A percentile compares a stretch with the other conserved stretches of the same genome.
phyloP scores from a whole-genome alignment of 208 protist species.

The Sergeia podlipaevii region DNA sequence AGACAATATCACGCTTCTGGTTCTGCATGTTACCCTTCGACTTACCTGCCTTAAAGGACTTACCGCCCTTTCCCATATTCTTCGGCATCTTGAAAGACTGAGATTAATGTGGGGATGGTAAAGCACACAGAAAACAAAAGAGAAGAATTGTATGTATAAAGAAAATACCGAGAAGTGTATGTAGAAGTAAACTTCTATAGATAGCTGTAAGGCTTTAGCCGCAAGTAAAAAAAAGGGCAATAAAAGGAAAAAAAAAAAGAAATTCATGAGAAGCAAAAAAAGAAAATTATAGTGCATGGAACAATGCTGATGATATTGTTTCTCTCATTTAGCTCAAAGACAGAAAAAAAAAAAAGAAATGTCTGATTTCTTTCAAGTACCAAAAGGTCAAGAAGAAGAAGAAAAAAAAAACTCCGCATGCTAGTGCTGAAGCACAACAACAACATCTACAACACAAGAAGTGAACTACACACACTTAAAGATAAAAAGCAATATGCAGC shows the following conservation, averaged over 20 bases:
- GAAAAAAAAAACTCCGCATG: no score
- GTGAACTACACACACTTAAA: no score
- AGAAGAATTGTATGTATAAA: not conserved
- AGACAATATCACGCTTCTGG: slow-evolving; percentile 96
- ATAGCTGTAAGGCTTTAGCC: not conserved
- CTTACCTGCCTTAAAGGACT: slow-evolving; percentile 95
- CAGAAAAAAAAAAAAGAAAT: slow-evolving; percentile 13
- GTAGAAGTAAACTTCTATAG: not conserved
- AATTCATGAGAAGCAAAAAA: not conserved
- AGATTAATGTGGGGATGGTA: not conserved
- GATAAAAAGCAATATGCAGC: no score
- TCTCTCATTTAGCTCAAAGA: not conserved
- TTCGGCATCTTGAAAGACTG: slow-evolving; percentile 79
- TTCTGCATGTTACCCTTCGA: slow-evolving; percentile 93
- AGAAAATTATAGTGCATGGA: slow-evolving; percentile 6
- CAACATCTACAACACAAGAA: no score
- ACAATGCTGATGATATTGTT: no score
- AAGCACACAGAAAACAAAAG: not conserved
- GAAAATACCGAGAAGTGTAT: not conserved
- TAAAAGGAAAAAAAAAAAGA: slow-evolving; percentile 22
- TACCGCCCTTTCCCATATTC: slow-evolving; percentile 95
- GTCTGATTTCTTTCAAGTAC: no score
- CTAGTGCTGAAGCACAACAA: no score
- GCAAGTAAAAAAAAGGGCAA: not conserved
- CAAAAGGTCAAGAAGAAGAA: slow-evolving; percentile 1